A percentile compares a stretch with the other conserved stretches of the same genome.
phyloP scores from a whole-genome alignment of 2,329 filamentous ascomycete genomes.

The Penicillium sp. region DNA sequence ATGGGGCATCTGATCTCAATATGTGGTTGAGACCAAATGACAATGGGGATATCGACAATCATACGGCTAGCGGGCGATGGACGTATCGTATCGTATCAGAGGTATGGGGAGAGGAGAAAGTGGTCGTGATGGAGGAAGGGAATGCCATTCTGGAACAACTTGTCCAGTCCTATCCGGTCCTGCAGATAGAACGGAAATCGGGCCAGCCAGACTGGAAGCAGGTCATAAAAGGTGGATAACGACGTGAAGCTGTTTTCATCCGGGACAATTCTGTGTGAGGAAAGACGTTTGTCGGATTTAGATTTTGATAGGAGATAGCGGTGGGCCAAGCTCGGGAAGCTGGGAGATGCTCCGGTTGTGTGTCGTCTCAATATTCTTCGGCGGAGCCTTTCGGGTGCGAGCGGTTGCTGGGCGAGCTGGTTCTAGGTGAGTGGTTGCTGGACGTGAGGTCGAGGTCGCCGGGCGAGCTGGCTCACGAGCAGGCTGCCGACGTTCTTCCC shows the following conservation, averaged over 20 bases:
- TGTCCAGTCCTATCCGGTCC: conserved; percentile 2
- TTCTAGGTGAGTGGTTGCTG: conserved; percentile 27
- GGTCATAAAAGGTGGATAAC: background rate
- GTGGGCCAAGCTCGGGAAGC: conserved; percentile 50
- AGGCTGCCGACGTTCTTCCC: conserved; percentile 27
- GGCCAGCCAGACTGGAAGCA: conserved; percentile 20
- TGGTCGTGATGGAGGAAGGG: background rate
- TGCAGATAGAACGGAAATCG: conserved; percentile 11
- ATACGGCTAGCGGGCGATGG: background rate
- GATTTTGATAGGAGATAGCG: conserved; percentile 50
- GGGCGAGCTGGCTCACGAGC: conserved; percentile 22
- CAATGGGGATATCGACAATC: background rate
- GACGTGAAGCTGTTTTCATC: background rate
- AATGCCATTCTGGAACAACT: background rate
- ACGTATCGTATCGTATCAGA: background rate
- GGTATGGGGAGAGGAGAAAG: background rate
- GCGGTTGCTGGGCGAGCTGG: conserved; percentile 31
- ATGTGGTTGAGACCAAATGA: conserved; percentile 20
- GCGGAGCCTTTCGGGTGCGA: conserved; percentile 32
- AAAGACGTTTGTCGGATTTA: conserved; percentile 39
- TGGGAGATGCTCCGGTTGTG: conserved; percentile 43
- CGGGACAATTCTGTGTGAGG: background rate
- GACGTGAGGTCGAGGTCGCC: conserved; percentile 33
- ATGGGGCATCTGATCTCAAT: conserved; percentile 24
- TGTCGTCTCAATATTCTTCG: conserved; percentile 36